Evolutionary conservation across 495 filamentous ascomycete genomes (phyloP).

Genomic region (Parachaetomium inaequale): DNA sequence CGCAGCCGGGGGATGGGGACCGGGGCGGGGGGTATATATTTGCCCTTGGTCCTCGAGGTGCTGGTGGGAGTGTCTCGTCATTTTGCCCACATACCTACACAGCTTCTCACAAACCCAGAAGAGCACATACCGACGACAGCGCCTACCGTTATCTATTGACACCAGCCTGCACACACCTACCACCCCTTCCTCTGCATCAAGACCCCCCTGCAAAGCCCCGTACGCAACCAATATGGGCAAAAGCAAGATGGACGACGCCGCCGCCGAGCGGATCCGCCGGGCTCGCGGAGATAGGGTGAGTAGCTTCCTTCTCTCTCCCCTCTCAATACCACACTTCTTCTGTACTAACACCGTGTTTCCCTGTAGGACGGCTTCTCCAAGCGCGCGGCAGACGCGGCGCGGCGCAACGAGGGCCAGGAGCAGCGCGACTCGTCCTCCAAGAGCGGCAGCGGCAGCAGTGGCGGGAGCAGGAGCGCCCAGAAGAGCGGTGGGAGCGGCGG

Average conservation of each 20-base stretch:
- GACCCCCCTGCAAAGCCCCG: background rate
- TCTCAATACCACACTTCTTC: background rate
- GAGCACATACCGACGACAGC: background rate
- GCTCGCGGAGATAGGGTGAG: conserved; percentile 40
- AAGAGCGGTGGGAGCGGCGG: conserved; percentile 16
- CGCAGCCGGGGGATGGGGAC: background rate
- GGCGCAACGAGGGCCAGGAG: conserved; percentile 30
- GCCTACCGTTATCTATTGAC: background rate
- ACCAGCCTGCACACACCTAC: background rate
- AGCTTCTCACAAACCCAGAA: background rate
- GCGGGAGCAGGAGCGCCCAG: background rate
- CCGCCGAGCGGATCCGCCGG: conserved; percentile 43
- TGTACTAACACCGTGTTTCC: background rate
- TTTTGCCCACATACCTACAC: background rate
- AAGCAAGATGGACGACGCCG: conserved; percentile 44
- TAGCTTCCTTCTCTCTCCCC: background rate
- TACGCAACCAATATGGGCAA: conserved; percentile 32
- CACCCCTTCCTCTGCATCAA: background rate
- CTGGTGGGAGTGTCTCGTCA: background rate
- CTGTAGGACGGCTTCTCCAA: conserved; percentile 42
- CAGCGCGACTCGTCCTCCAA: conserved; percentile 14
- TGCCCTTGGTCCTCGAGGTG: background rate
- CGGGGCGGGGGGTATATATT: background rate
- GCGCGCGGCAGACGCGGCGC: conserved; percentile 43
- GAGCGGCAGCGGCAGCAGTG: background rate